phyloP scores from a whole-genome alignment of 352 stramenopile species.

The Pythium diclinum region DNA sequence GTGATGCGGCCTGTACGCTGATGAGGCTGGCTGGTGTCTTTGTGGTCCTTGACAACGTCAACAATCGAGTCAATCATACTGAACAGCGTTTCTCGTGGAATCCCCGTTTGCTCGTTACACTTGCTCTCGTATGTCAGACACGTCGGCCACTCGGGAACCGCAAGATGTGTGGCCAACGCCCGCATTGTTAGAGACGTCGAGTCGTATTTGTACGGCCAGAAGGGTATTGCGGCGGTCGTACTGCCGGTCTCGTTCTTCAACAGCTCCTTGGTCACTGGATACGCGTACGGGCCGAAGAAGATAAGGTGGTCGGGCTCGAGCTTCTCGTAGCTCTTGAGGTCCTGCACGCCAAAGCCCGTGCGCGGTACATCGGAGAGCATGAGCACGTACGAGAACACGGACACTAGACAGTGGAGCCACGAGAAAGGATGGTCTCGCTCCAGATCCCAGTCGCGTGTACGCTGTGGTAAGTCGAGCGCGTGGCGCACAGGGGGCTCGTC shows the following conservation, averaged over 20 bases:
- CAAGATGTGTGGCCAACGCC: neutral
- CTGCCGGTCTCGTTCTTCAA: neutral
- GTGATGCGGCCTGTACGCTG: neutral
- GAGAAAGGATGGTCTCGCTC: conserved; percentile 18
- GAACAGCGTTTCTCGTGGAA: neutral
- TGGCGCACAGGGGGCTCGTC: neutral
- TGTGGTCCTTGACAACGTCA: conserved; percentile 4
- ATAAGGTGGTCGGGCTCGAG: conserved; percentile 10
- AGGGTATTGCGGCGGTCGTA: neutral
- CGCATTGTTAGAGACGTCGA: conserved; percentile 15
- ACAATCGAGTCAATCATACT: conserved; percentile 20
- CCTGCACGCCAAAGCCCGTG: conserved; percentile 10
- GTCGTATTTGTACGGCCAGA: conserved; percentile 23
- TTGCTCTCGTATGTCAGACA: conserved; percentile 6
- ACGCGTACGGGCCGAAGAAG: conserved; percentile 17
- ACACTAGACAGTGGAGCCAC: conserved; percentile 12
- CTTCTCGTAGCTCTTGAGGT: neutral
- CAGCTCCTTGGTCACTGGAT: neutral
- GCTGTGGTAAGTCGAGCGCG: neutral
- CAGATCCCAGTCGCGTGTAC: neutral
- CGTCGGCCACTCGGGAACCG: conserved; percentile 1
- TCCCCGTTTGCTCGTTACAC: neutral
- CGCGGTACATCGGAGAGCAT: conserved; percentile 29
- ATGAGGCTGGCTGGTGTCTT: neutral
- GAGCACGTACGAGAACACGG: conserved; percentile 28